phyloP scores from a whole-genome alignment of 106 monocot genomes.

The Agapanthus africanus region DNA sequence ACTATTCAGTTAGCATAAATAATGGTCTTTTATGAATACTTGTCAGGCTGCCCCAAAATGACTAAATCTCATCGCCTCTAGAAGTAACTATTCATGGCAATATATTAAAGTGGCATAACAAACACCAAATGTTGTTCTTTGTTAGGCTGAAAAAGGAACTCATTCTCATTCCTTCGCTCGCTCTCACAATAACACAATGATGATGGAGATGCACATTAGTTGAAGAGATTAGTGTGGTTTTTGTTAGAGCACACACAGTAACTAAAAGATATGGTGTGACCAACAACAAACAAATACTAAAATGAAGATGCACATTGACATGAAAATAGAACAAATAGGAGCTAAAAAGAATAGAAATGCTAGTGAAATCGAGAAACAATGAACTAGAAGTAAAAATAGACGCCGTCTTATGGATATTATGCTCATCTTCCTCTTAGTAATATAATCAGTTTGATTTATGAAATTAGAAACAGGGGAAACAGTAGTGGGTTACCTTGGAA shows the following conservation, averaged over 20 bases:
- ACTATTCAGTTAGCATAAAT: not conserved
- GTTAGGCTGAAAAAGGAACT: not conserved
- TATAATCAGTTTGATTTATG: not conserved
- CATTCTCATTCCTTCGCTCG: not conserved
- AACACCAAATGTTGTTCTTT: not conserved
- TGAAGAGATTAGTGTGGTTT: too few species aligned
- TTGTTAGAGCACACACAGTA: not conserved
- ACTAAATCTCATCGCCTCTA: not conserved
- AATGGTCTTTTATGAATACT: not conserved
- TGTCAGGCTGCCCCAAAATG: too few species aligned
- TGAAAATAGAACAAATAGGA: not conserved
- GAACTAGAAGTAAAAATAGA: not conserved
- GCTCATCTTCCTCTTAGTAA: not conserved
- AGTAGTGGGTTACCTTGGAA: conserved; percentile 69
- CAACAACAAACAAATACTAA: not conserved
- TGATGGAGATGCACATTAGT: too few species aligned
- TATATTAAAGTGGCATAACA: not conserved
- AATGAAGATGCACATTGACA: not conserved
- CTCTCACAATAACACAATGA: too few species aligned
- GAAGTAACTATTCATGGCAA: not conserved
- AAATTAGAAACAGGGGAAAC: not conserved
- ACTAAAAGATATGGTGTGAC: not conserved
- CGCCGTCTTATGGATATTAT: not conserved
- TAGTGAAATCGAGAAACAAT: not conserved
- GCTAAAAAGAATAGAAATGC: not conserved